Evolutionary conservation across 2,329 filamentous ascomycete species (phyloP).

Genomic region (Nothophoma quercina): DNA sequence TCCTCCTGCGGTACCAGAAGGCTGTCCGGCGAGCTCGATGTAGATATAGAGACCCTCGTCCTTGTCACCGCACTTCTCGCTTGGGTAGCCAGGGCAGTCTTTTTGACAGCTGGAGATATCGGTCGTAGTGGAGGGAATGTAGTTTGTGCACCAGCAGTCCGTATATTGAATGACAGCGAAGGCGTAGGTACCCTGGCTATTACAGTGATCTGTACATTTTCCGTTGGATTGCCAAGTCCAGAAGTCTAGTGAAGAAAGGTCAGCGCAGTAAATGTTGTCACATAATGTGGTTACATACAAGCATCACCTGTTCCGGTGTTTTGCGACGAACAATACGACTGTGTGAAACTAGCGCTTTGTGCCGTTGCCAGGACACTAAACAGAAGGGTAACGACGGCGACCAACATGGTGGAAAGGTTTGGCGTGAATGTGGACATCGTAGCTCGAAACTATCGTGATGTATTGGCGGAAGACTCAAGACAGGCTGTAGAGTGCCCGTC

Average conservation of each 20-base stretch:
- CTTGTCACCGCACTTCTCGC: slow-evolving; percentile 70
- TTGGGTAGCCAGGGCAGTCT: slow-evolving; percentile 72
- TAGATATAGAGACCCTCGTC: slow-evolving; percentile 68
- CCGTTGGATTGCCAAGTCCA: slow-evolving; percentile 70
- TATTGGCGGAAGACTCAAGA: not conserved
- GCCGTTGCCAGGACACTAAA: slow-evolving; percentile 21
- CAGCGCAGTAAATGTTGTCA: not conserved
- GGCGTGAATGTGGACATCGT: slow-evolving; percentile 25
- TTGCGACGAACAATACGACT: slow-evolving; percentile 55
- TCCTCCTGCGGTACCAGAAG: slow-evolving; percentile 65
- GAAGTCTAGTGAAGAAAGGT: slow-evolving; percentile 25
- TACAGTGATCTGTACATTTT: slow-evolving; percentile 69
- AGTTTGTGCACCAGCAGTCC: slow-evolving; percentile 78
- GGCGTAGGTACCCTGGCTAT: slow-evolving; percentile 59
- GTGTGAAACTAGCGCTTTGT: slow-evolving; percentile 23
- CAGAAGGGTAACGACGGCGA: slow-evolving; percentile 26
- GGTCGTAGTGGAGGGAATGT: slow-evolving; percentile 61
- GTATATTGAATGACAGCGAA: slow-evolving; percentile 72
- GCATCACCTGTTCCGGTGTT: slow-evolving; percentile 49
- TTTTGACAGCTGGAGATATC: slow-evolving; percentile 60
- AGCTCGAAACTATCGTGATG: slow-evolving; percentile 2
- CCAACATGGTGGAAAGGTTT: slow-evolving; percentile 26
- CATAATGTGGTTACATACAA: slow-evolving; percentile 41
- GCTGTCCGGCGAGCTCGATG: slow-evolving; percentile 57
- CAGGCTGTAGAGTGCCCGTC: not conserved